These are phyloP conservation scores for Trichopus zeylanicus DNA, from an alignment of 116 monocot species.

Conservation along the genomic window DNA sequence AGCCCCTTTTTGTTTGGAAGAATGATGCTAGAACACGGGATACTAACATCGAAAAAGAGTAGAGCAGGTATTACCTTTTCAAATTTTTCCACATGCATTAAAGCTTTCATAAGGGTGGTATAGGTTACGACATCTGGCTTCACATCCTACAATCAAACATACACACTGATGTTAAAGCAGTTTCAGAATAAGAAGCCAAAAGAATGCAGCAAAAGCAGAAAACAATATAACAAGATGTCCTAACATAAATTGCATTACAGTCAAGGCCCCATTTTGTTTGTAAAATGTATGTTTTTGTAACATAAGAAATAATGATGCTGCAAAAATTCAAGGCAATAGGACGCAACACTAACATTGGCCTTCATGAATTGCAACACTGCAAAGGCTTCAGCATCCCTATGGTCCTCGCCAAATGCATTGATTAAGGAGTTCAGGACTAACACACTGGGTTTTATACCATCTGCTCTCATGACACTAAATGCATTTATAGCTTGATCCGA, in stretches of 20 bases:
- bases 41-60: neutral
- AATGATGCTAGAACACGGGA: neutral
- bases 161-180: neutral
- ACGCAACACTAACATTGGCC: conserved; percentile 59
- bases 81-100: conserved; percentile 90
- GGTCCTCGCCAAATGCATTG: conserved; percentile 97
- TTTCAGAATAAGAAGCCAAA: neutral
- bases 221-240: neutral
- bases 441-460: conserved; percentile 79
- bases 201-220: neutral
- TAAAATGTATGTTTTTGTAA: neutral
- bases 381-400: conserved; percentile 86
- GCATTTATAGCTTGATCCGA: conserved; percentile 85
- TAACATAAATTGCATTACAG: too few relatives aligned
- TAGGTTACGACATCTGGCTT: conserved; percentile 97
- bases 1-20: too few relatives aligned
- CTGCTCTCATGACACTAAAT: conserved; percentile 92
- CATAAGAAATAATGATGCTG: neutral
- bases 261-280: too few relatives aligned
- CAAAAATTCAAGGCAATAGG: conserved; percentile 1
- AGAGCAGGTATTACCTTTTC: conserved; percentile 53
- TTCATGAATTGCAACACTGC: conserved; percentile 89
- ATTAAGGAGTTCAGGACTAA: conserved; percentile 91
- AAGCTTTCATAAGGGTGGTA: conserved; percentile 95
- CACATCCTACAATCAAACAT: conserved; percentile 43